Evolutionary conservation across 2,329 filamentous ascomycete genomes (phyloP).

Genomic region (Monilinia polystroma): DNA sequence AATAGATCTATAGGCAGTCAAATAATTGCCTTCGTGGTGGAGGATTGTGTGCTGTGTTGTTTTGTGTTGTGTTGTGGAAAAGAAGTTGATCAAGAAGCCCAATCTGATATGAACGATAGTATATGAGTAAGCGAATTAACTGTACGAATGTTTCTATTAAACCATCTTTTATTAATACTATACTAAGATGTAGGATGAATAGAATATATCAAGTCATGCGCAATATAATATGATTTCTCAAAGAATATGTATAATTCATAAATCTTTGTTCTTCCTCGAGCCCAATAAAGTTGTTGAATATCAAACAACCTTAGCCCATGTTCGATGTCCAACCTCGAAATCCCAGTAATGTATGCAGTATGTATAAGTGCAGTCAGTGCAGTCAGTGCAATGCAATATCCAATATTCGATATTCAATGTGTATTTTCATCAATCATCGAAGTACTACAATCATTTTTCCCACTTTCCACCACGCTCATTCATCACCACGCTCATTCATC

Average conservation of each 20-base stretch:
- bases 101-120: conserved; percentile 4
- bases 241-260: not conserved
- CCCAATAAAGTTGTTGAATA: no score
- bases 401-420: not conserved
- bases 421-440: not conserved
- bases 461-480: not conserved
- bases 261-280: not conserved
- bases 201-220: not conserved
- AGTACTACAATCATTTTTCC: not conserved
- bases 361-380: not conserved
- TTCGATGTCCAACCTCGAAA: not conserved
- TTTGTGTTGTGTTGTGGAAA: conserved; percentile 1
- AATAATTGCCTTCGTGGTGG: not conserved
- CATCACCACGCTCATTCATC: no score
- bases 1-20: not conserved
- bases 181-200: not conserved
- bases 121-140: conserved; percentile 10
- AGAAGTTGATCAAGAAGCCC: conserved; percentile 9
- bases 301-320: not conserved
- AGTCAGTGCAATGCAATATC: not conserved
- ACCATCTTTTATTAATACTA: not conserved
- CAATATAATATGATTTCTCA: not conserved
- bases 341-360: not conserved
- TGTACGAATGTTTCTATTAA: not conserved
- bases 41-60: conserved; percentile 1